Evolutionary conservation across 1,139 yeast genomes (phyloP), one percentile per base, ranked within the genome.

Genomic region (Nakaseomyces delphensis): DNA sequence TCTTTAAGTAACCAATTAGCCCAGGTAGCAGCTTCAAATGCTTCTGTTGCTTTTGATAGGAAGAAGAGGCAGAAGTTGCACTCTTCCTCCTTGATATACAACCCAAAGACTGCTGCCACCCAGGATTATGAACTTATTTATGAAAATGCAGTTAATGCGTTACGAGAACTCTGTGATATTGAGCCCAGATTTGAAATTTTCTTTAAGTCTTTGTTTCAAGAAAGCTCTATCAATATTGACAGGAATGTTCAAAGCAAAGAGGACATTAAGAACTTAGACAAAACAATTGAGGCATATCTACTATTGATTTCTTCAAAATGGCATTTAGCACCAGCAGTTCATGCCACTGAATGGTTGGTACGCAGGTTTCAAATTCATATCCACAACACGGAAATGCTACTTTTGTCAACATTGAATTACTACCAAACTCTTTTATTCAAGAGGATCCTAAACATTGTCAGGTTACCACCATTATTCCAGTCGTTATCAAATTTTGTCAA

Each of bases 261-360:
- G 45, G 86, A 83, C 53, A 73, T 81, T 43, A 76, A 70, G n/a
- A 77, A 77, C 49, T 69, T 93, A 46, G 79, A 87, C 59, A 73
- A 71, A 46, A 87, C 91, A 31, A 75, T 91, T 42, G 75, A 76
- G 47, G 80, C 81, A 14, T 91, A 85, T 57, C 67, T 91, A 48
- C 71, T 80, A 42, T 69, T 89, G 50, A 69, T 79, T n/a, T 82
- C 95, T 2, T 61, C 70, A 15, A 65, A 63, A 51, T 78, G 91
- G 71, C 74, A 76, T 48, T 67, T 87, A 42, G 73, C 79, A 24
- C 85, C 95, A 13, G 75, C 96, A 2, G 61, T 86, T 41, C 81
- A 80, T 55, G 93, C 96, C 9, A 70, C 86, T 10, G 99, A 91
- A 67, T 91, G 98, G 98, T 75, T 91, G 31, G 81, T 91, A 20